These are phyloP conservation scores for Stevia rebaudiana DNA, from an alignment of 140 eudicot species.

Conservation along the genomic window DNA sequence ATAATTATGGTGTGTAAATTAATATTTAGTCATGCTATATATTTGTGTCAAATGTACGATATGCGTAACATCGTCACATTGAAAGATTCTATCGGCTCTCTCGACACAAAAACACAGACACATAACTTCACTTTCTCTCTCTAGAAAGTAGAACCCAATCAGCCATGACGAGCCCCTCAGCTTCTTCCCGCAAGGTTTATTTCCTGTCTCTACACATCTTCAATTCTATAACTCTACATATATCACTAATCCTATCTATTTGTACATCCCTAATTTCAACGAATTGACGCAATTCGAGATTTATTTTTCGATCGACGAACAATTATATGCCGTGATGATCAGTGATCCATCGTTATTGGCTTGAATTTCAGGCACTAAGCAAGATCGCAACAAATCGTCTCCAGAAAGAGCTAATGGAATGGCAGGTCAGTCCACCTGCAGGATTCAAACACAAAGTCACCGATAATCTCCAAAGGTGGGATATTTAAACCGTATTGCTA, in stretches of 20 bases:
- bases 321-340: not conserved
- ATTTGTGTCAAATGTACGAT: not conserved
- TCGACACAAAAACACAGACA: slow-evolving; percentile 10
- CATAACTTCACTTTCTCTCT: slow-evolving; percentile 10
- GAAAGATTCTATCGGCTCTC: not conserved
- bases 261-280: slow-evolving; percentile 11
- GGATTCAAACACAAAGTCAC: slow-evolving; percentile 78
- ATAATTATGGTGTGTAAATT: not conserved
- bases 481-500: not conserved
- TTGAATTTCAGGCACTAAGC: slow-evolving; percentile 46
- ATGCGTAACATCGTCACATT: not conserved
- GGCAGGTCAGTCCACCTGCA: slow-evolving; percentile 84
- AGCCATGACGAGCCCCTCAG: slow-evolving; percentile 60
- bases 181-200: slow-evolving; percentile 58
- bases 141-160: slow-evolving; percentile 16
- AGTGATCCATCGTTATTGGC: not conserved
- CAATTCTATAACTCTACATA: not conserved
- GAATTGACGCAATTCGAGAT: slow-evolving; percentile 17
- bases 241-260: not conserved
- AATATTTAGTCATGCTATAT: not conserved
- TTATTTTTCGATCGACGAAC: not conserved
- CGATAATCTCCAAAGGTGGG: slow-evolving; percentile 76
- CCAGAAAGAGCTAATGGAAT: slow-evolving; percentile 74
- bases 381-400: slow-evolving; percentile 78
- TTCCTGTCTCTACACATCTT: not conserved